Evolutionary conservation across 1,284 basidiomycete species (phyloP).

Genomic region (Termitomyces sp.): DNA sequence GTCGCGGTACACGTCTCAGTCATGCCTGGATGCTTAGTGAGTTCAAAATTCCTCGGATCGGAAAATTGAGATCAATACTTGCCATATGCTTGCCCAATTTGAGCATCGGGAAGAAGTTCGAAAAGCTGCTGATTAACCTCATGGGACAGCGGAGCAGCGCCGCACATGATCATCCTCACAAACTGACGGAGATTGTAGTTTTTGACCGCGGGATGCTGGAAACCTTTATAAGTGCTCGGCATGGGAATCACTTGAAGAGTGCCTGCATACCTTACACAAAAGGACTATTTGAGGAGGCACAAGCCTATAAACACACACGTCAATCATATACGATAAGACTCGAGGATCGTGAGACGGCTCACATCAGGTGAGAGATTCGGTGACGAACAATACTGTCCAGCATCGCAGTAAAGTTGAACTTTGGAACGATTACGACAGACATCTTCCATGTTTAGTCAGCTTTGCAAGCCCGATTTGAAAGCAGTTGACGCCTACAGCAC

Average conservation of each 20-base stretch:
- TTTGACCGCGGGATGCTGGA: slow-evolving; percentile 60
- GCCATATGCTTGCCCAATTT: slow-evolving; percentile 25
- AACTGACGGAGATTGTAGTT: slow-evolving; percentile 58
- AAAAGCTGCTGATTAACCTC: slow-evolving; percentile 22
- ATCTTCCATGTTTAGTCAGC: slow-evolving; percentile 31
- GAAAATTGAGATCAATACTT: not conserved
- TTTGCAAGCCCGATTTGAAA: not conserved
- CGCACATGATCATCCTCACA: slow-evolving; percentile 40
- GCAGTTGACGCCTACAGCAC: slow-evolving; percentile 36
- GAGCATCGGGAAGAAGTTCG: slow-evolving; percentile 22
- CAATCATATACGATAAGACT: slow-evolving; percentile 3
- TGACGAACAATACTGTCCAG: slow-evolving; percentile 65
- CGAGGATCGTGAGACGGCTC: slow-evolving; percentile 19
- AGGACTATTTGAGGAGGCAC: slow-evolving; percentile 70
- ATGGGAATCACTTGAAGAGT: not conserved
- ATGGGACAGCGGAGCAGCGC: slow-evolving; percentile 21
- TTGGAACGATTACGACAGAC: slow-evolving; percentile 65
- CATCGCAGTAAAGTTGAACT: slow-evolving; percentile 65
- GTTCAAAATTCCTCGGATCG: not conserved
- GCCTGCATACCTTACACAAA: slow-evolving; percentile 67
- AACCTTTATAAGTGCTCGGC: not conserved
- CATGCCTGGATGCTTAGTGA: slow-evolving; percentile 25
- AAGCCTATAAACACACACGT: slow-evolving; percentile 33
- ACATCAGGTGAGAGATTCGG: slow-evolving; percentile 64
- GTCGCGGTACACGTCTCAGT: slow-evolving; percentile 51